These are phyloP conservation scores for Penicillium verhagenii DNA, from an alignment of 495 filamentous ascomycete species.

Conservation along the genomic window DNA sequence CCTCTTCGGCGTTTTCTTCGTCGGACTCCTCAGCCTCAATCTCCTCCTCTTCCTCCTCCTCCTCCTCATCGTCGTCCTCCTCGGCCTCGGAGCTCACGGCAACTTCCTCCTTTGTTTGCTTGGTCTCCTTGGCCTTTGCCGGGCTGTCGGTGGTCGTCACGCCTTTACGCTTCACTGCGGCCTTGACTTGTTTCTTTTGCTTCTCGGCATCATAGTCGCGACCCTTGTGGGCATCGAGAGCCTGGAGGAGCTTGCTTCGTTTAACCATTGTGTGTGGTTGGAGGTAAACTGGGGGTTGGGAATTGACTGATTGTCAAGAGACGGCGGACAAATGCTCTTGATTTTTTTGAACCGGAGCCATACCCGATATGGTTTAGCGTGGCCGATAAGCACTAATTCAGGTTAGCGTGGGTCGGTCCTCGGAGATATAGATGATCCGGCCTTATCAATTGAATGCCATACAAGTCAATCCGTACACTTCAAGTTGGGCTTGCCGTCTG, in stretches of 20 bases:
- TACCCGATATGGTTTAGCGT: constrained; percentile 26
- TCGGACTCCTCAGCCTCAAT: constrained; percentile 35
- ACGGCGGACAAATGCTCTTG: constrained; percentile 24
- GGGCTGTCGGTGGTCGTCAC: constrained; percentile 41
- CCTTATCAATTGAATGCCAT: constrained; percentile 20
- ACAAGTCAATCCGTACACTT: background rate
- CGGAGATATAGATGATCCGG: constrained; percentile 30
- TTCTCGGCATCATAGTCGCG: constrained; percentile 67
- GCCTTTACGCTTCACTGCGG: constrained; percentile 53
- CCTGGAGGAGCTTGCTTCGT: constrained; percentile 63
- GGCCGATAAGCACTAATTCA: constrained; percentile 23
- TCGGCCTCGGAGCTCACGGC: constrained; percentile 20
- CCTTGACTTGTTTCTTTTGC: constrained; percentile 58
- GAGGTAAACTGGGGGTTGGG: constrained; percentile 15
- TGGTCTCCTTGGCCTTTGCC: constrained; percentile 33
- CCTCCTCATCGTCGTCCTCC: constrained; percentile 28
- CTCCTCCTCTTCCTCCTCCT: constrained; percentile 20
- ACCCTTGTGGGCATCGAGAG: constrained; percentile 65
- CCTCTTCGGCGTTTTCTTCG: constrained; percentile 36
- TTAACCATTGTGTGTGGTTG: constrained; percentile 50
- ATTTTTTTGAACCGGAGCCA: constrained; percentile 44
- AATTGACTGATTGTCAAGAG: constrained; percentile 15
- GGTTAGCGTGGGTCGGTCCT: constrained; percentile 10
- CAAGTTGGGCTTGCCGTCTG: background rate
- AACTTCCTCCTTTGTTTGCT: constrained; percentile 32